Base-by-base conservation (phyloP, 2,329 filamentous ascomycete genomes). In the Trichophyton equinum region DNA sequence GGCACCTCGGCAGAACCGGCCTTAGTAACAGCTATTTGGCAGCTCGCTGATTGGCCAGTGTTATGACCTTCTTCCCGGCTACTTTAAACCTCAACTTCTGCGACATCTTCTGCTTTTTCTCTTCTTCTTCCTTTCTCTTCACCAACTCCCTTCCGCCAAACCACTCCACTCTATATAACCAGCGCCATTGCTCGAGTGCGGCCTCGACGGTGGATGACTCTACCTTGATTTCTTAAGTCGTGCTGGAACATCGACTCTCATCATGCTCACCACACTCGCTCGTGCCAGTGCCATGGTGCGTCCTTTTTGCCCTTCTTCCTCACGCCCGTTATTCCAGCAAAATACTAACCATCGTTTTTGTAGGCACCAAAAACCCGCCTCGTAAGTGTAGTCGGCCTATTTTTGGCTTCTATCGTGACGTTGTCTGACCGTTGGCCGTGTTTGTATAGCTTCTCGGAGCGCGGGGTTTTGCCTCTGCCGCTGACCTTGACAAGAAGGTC, bases 401-500 rank as follows among this genome's bases (percentile, higher is more conserved):
- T n/a, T 9, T 44, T 59, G 51, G 27, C 44, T 47, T 44, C 38
- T 1, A 15, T 56, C 40, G 49, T 46, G 20, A 47, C 60, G 30
- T 36, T 44, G 47, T 65, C 69, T 72, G 67, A 73, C 36, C n/a
- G 78, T 78, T 75, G 8, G 30, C 9, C 44, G 44, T 47, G 27
- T 3, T 3, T 47, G 44, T 47, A 25, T 77, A 85, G 81, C 76
- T 85, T 71, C 78, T 82, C 73, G 75, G 85, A 71, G 82, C 85
- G 69, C 81, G 85, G 69, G 75, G 75, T 75, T 85, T 96, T 81
- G 92, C 92, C 66, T 95, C 91, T 69, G 87, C 91, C 72, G 82
- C 85, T 71, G 89, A 96, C 78, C 86, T 99, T 68, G 89, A 91
- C 80, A 86, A 86, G 80, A 96, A 96, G 87, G 94, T 99, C 76